Base-by-base conservation (phyloP, 192 early-diverging fungal genomes). In the Entomortierella parvispora region DNA sequence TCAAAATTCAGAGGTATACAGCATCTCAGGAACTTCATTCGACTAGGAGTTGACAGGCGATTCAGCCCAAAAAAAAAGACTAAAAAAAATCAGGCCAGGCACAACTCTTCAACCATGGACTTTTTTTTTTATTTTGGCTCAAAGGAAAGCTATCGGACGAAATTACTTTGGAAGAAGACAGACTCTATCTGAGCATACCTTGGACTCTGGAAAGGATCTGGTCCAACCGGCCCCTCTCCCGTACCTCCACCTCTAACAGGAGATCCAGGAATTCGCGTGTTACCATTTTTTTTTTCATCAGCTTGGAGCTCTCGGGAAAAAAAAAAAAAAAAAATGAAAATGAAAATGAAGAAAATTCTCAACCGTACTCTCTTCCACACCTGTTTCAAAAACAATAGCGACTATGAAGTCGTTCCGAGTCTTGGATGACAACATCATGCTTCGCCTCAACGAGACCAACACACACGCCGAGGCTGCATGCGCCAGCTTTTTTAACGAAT, bases 371-470 rank as follows among this genome's bases (percentile, higher is more conserved):
- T 46, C 29, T 40, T 58, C 32, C 58, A 25, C 37, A 5, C 37
- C 55, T 12, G 14, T 55, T 40, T 20, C 43, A 28, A 26, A 28
- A 26, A 14, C n/a, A 56, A 58, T 83, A 85, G 89, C 90, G 33
- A 80, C 84, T 2, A 83, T 94, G 85, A 87, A 87, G 64, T 85
- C 88, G 70, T 86, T 88, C 69, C 89, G 92, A 55, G 83, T 84
- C 59, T 81, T 92, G n/a, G 92, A 94, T 66, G 91, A 94, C 77
- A 94, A 91, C 75, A 92, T 94, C 43, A 91, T 92, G 65, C 81
- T 92, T 33, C 84, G 90, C 23, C 80, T 94, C 63, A 94, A 94
- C 79, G 83, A 80, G 32, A 92, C 91, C n/a, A 82, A 92, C 69
- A 91, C 89, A 3, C 85, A 88, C 20, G 84, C 85, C 1, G 82